Evolutionary conservation across 768 basidiomycete genomes (phyloP).

Genomic region (Pulveroboletus sp.): DNA sequence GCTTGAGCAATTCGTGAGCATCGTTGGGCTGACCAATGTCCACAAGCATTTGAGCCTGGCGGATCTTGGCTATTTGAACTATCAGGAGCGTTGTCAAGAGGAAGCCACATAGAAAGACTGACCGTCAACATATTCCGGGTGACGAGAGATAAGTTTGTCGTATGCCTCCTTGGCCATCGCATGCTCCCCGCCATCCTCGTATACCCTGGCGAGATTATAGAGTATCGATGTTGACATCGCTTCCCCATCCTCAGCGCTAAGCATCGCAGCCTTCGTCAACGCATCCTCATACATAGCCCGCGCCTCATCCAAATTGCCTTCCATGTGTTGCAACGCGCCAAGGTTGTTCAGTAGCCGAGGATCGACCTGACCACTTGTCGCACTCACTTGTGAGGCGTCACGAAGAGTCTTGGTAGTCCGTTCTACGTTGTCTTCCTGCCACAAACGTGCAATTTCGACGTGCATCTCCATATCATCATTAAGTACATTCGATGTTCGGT

Average conservation of each 20-base stretch:
- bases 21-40: constrained; percentile 67
- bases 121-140: constrained; percentile 98
- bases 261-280: constrained; percentile 49
- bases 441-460: constrained; percentile 84
- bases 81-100: constrained; percentile 6
- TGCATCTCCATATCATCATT: constrained; percentile 83
- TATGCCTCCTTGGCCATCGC: constrained; percentile 80
- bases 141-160: constrained; percentile 77
- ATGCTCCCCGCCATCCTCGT: constrained; percentile 78
- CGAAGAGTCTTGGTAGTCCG: constrained; percentile 68
- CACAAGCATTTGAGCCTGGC: constrained; percentile 78
- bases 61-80: constrained; percentile 71
- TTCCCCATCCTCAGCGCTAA: constrained; percentile 50
- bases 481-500: constrained; percentile 47
- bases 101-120: constrained; percentile 24
- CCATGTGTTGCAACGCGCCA: constrained; percentile 68
- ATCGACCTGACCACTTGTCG: constrained; percentile 46
- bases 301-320: constrained; percentile 54
- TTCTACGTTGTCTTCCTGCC: constrained; percentile 77
- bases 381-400: constrained; percentile 65
- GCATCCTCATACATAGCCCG: constrained; percentile 68
- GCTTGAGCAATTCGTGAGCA: constrained; percentile 86
- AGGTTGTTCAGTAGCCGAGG: constrained; percentile 79
- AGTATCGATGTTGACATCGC: constrained; percentile 75
- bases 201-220: constrained; percentile 89